Evolutionary conservation across 2,329 filamentous ascomycete genomes (phyloP).

Genomic region (Parafenestella ontariensis): DNA sequence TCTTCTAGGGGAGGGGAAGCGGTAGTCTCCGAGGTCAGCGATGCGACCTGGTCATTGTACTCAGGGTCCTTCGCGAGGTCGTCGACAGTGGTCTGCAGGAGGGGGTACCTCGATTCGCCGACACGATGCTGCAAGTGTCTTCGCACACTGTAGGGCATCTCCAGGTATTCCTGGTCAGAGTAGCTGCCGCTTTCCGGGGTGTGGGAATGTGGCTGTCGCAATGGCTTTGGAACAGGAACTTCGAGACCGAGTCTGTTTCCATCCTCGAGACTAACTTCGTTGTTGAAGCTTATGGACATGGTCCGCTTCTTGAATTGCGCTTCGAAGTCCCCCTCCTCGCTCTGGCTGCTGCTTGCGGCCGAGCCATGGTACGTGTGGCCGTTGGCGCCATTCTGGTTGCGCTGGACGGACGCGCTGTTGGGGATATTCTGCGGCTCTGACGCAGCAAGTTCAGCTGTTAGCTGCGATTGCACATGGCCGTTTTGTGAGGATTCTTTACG

Average conservation of each 20-base stretch:
- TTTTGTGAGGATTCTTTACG: conserved; percentile 36
- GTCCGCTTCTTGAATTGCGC: conserved; percentile 41
- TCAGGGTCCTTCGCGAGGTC: conserved; percentile 34
- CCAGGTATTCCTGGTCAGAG: conserved; percentile 44
- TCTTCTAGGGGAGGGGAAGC: conserved; percentile 49
- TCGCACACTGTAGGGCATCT: conserved; percentile 35
- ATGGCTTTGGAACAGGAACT: conserved; percentile 47
- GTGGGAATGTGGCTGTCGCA: conserved; percentile 26
- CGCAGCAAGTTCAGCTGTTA: conserved; percentile 26
- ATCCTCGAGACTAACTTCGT: conserved; percentile 50
- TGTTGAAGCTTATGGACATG: conserved; percentile 52
- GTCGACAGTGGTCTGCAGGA: conserved; percentile 46
- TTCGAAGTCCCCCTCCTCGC: conserved; percentile 36
- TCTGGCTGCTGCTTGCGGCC: conserved; percentile 36
- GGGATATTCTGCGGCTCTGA: conserved; percentile 25
- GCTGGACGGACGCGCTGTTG: conserved; percentile 25
- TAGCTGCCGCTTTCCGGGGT: conserved; percentile 36
- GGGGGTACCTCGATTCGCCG: conserved; percentile 41
- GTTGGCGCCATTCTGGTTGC: conserved; percentile 25
- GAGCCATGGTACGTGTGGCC: conserved; percentile 27
- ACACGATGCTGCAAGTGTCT: conserved; percentile 31
- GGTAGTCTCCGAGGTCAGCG: conserved; percentile 53
- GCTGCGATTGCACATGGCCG: conserved; percentile 29
- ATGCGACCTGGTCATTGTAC: conserved; percentile 48
- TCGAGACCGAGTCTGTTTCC: conserved; percentile 49